Percentiles rank a stretch among this genome's conserved stretches.
These are phyloP conservation scores for Trichoderma endophyticum DNA, from an alignment of 2,329 filamentous ascomycete species.

Conservation along the genomic window DNA sequence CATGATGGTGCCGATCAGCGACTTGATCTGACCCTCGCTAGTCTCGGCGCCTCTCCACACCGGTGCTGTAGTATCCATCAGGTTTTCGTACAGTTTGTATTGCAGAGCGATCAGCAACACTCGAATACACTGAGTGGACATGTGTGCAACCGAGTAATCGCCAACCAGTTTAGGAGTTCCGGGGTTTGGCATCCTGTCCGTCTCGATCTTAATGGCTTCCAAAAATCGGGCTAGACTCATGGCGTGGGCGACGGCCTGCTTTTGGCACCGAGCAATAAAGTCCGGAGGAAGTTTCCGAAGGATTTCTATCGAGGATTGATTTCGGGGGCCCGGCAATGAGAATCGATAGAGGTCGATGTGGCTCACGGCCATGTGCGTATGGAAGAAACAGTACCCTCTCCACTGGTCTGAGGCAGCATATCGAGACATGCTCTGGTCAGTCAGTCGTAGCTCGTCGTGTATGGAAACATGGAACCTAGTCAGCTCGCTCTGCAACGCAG, in stretches of 20 bases:
- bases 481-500: constrained; percentile 37
- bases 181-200: constrained; percentile 26
- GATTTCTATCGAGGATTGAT: constrained; percentile 33
- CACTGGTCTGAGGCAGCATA: constrained; percentile 33
- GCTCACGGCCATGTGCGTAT: constrained; percentile 35
- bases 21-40: constrained; percentile 32
- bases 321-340: constrained; percentile 35
- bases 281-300: constrained; percentile 35
- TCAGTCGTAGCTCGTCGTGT: constrained; percentile 33
- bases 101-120: constrained; percentile 37
- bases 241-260: constrained; percentile 39
- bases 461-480: constrained; percentile 36
- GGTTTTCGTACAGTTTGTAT: constrained; percentile 34
- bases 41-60: constrained; percentile 33
- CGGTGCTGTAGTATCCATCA: constrained; percentile 38
- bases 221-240: constrained; percentile 38
- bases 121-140: constrained; percentile 31
- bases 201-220: constrained; percentile 32
- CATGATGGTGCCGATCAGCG: constrained; percentile 35
- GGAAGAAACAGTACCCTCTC: constrained; percentile 37
- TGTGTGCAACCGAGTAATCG: constrained; percentile 33
- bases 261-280: constrained; percentile 37
- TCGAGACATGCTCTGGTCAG: constrained; percentile 33
- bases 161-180: constrained; percentile 29
- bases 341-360: constrained; percentile 42